phyloP scores from a whole-genome alignment of 2,329 filamentous ascomycete genomes.

The Fusarium chaquense region DNA sequence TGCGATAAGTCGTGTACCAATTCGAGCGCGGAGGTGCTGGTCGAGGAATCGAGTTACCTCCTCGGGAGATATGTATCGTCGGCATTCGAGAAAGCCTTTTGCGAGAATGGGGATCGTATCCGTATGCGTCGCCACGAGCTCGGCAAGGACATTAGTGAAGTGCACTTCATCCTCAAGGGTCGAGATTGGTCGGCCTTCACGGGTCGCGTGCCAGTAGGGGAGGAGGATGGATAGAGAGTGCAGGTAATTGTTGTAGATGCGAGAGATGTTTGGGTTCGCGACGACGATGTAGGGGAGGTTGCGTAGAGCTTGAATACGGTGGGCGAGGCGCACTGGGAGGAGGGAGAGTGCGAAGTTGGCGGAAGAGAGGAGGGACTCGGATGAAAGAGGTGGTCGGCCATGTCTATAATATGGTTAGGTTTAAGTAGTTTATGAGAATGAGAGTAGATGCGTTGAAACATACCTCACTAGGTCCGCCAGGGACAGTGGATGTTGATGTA shows the following conservation, averaged over 20 bases:
- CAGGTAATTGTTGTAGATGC: conserved; percentile 96
- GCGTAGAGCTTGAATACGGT: conserved; percentile 91
- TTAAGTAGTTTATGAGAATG: not conserved
- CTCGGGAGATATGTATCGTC: conserved; percentile 84
- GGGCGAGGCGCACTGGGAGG: conserved; percentile 90
- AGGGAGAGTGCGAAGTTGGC: conserved; percentile 96
- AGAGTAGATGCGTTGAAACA: conserved; percentile 3
- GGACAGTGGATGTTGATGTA: conserved; percentile 83
- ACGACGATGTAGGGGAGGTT: conserved; percentile 98
- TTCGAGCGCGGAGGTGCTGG: conserved; percentile 91
- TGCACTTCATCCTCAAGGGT: conserved; percentile 87
- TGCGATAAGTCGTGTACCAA: conserved; percentile 92
- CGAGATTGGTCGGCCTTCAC: conserved; percentile 54
- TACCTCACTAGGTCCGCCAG: conserved; percentile 91
- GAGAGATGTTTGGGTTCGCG: conserved; percentile 93
- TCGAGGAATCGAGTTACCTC: conserved; percentile 95
- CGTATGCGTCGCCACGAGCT: conserved; percentile 93
- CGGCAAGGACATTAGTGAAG: conserved; percentile 92
- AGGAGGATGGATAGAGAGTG: conserved; percentile 92
- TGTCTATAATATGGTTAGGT: conserved; percentile 57
- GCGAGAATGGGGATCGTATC: conserved; percentile 96
- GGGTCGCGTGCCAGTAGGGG: conserved; percentile 74
- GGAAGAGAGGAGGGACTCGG: conserved; percentile 83
- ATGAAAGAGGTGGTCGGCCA: conserved; percentile 86
- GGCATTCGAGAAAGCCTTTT: conserved; percentile 90